Conservation (phyloP, 768 basidiomycete genomes). For the Termitomyces sp. region DNA sequence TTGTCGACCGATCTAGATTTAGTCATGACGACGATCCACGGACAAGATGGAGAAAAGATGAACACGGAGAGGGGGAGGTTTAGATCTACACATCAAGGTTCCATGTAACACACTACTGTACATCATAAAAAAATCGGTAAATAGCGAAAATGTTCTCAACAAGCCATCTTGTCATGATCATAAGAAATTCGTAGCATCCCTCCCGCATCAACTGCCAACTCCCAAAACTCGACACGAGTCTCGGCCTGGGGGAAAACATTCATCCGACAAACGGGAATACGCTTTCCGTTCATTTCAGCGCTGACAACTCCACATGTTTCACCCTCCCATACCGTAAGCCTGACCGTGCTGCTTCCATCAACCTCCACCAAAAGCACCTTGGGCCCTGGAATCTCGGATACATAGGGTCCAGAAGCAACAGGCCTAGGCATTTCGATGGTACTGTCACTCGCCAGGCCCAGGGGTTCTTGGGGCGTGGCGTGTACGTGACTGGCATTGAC, state of each 20-base stretch:
- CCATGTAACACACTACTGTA: not conserved
- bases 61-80: constrained; percentile 21
- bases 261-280: constrained; percentile 17
- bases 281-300: constrained; percentile 28
- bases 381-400: not conserved
- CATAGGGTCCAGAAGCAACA: not conserved
- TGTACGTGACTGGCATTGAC: not conserved
- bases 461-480: not conserved
- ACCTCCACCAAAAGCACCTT: constrained; percentile 19
- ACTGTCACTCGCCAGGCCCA: not conserved
- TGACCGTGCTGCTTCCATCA: constrained; percentile 11
- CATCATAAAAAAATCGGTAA: not conserved
- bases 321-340: constrained; percentile 18
- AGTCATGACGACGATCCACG: constrained; percentile 6
- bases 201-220: constrained; percentile 21
- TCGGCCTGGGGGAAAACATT: constrained; percentile 14
- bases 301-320: constrained; percentile 12
- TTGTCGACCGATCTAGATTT: constrained; percentile 48
- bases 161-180: not conserved
- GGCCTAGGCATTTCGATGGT: not conserved
- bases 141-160: not conserved
- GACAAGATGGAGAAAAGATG: constrained; percentile 18
- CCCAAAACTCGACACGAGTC: constrained; percentile 19
- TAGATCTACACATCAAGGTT: not conserved
- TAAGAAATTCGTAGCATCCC: constrained; percentile 25